These are phyloP conservation scores for Backusella liffmaniae DNA, from an alignment of 192 early-diverging fungal genomes.

Conservation along the genomic window DNA sequence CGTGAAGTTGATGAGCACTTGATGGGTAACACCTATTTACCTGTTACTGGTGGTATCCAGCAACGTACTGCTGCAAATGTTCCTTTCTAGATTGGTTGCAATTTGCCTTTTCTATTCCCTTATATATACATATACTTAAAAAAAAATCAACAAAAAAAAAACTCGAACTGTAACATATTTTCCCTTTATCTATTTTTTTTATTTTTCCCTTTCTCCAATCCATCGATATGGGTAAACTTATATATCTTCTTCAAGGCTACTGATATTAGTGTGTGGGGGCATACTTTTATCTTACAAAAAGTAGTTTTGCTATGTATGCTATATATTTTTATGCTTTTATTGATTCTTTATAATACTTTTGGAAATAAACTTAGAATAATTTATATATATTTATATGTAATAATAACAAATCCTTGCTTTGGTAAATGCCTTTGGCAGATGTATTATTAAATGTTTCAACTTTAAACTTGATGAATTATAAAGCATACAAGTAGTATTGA, in stretches of 20 bases:
- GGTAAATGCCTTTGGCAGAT: not conserved
- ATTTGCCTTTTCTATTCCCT: not conserved
- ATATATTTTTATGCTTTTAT: slow-evolving; percentile 6
- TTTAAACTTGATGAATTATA: not conserved
- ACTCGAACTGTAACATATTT: slow-evolving; percentile 5
- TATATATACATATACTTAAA: not conserved
- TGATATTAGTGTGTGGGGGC: not conserved
- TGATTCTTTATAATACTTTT: not conserved
- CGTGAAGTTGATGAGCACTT: slow-evolving; percentile 88
- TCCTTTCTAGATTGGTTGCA: not conserved
- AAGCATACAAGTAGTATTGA: too few species aligned
- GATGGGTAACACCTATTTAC: slow-evolving; percentile 78
- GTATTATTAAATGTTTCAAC: not conserved
- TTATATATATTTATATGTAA: not conserved
- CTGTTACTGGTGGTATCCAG: slow-evolving; percentile 84
- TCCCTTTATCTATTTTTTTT: not conserved
- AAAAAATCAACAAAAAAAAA: not conserved
- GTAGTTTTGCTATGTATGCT: not conserved
- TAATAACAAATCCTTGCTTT: not conserved
- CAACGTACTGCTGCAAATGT: slow-evolving; percentile 40
- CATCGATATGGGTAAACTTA: not conserved
- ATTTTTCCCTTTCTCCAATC: not conserved
- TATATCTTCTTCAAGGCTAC: not conserved
- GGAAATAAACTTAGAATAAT: not conserved
- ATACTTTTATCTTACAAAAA: not conserved